A percentile compares a stretch with the other conserved stretches of the same genome.
Conservation (phyloP, 805 yeast species). For the Myxozyma udenii region DNA sequence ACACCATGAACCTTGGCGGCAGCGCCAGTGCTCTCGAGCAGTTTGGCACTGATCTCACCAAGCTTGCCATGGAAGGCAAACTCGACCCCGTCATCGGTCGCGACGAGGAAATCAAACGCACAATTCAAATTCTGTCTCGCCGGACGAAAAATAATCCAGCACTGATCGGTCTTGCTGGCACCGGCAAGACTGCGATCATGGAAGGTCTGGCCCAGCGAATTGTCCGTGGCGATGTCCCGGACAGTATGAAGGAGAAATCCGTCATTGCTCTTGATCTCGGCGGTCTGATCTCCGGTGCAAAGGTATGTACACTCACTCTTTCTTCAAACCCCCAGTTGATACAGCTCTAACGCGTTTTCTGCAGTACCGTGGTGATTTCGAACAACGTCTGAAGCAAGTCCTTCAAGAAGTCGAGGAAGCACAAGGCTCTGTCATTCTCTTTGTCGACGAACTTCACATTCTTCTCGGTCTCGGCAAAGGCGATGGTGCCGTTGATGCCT, state of each 20-base stretch:
- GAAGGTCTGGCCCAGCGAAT: constrained; percentile 96
- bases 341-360: neutral
- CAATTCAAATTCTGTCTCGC: constrained; percentile 86
- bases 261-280: constrained; percentile 85
- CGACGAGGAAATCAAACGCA: constrained; percentile 90
- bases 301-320: constrained; percentile 34
- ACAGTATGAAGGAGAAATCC: constrained; percentile 80
- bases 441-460: constrained; percentile 88
- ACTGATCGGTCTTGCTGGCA: constrained; percentile 93
- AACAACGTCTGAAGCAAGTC: constrained; percentile 77
- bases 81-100: constrained; percentile 96
- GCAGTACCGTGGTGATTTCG: constrained; percentile 89
- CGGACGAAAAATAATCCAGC: constrained; percentile 92
- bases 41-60: constrained; percentile 82
- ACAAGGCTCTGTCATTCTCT: constrained; percentile 70
- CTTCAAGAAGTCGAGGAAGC: constrained; percentile 80
- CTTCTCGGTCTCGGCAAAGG: constrained; percentile 86
- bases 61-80: constrained; percentile 82
- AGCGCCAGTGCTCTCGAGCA: constrained; percentile 61
- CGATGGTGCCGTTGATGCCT: constrained; percentile 94
- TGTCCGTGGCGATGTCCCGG: constrained; percentile 89
- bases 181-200: constrained; percentile 95
- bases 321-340: too few relatives aligned
- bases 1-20: constrained; percentile 47
- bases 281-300: constrained; percentile 88